Base-by-base conservation (phyloP, 306 rosid genomes). In the Prunus dulcis region DNA sequence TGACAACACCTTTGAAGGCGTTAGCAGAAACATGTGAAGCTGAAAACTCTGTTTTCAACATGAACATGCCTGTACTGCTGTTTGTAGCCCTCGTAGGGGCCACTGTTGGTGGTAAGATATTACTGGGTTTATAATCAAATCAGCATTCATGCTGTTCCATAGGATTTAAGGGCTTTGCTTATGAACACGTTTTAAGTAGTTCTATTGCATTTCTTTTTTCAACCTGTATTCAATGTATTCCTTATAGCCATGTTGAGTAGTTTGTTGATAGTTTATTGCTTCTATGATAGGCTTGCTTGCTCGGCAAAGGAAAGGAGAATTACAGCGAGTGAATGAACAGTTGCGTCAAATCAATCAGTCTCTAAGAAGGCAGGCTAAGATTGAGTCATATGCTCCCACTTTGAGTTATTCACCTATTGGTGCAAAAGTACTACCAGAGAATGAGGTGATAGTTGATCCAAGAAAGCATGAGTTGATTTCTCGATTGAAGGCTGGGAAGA, bases 21-120 rank as follows among this genome's bases (percentile, higher is more conserved):
- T 55, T 92, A 81, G 98, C 98, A 14, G 99, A 95, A 81, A 87
- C 97, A n/a, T 92, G 98, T 64, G 93, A 89, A 69, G 91, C 93
- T 64, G 89, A 82, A 52, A 81, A 83, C 75, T 84, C 96, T 18
- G 34, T 79, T 64, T 87, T 91, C 86, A 87, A 83, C 86, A 92
- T 95, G 99, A 87, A 83, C 86, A 92, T 95, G 99, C 99, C 99
- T 63, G 55, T 95, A 76, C 81, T 92, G 72, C 87, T 95, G 28
- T 78, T 80, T n/a, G 96, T 95, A 30, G 97, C 99, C 63, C 97
- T 95, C 78, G 61, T 95, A 66, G 99, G 99, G 79, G 99, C 99
- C 70, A 88, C 96, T 43, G 99, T 95, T 47, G 99, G 99, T 91
- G 97, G 98, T 95, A 85, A 85, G 84, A 82, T 70, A 34, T 67